phyloP scores from a whole-genome alignment of 2,329 filamentous ascomycete species.

The Fusarium nisikadoi region DNA sequence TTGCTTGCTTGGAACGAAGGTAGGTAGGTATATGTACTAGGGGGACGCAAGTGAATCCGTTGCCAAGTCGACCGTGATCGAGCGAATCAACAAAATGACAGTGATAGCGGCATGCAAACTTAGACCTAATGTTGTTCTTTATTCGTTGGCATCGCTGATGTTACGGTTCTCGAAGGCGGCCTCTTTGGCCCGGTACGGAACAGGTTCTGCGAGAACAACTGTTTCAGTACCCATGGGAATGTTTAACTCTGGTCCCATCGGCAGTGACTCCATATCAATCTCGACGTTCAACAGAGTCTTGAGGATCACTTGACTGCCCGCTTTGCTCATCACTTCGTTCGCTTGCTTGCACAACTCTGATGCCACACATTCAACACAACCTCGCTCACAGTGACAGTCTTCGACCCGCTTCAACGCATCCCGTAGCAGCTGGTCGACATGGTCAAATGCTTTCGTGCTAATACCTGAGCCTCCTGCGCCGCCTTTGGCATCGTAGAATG shows the following conservation, averaged over 20 bases:
- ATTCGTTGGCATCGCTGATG: neutral
- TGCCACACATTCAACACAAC: slow-evolving; percentile 91
- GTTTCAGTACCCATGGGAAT: slow-evolving; percentile 83
- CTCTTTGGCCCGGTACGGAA: slow-evolving; percentile 56
- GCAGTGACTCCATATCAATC: slow-evolving; percentile 84
- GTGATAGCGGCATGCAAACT: neutral
- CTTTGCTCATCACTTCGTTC: slow-evolving; percentile 95
- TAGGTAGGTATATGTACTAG: neutral
- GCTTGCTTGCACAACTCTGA: slow-evolving; percentile 85
- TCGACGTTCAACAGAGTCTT: slow-evolving; percentile 78
- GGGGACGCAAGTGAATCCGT: neutral
- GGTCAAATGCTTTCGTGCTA: slow-evolving; percentile 92
- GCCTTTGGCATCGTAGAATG: slow-evolving; percentile 95
- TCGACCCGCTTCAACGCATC: slow-evolving; percentile 83
- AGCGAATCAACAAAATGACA: neutral
- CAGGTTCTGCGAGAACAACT: slow-evolving; percentile 76
- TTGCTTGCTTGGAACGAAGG: neutral
- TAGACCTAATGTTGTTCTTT: neutral
- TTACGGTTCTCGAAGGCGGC: slow-evolving; percentile 6
- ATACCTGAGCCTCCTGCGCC: slow-evolving; percentile 86
- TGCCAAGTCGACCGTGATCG: neutral
- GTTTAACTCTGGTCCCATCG: slow-evolving; percentile 82
- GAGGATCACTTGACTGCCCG: slow-evolving; percentile 83
- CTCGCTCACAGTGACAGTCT: slow-evolving; percentile 78
- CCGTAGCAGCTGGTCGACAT: slow-evolving; percentile 79